phyloP scores from a whole-genome alignment of 169 alveolate species.

The Plasmodium reichenowi region DNA sequence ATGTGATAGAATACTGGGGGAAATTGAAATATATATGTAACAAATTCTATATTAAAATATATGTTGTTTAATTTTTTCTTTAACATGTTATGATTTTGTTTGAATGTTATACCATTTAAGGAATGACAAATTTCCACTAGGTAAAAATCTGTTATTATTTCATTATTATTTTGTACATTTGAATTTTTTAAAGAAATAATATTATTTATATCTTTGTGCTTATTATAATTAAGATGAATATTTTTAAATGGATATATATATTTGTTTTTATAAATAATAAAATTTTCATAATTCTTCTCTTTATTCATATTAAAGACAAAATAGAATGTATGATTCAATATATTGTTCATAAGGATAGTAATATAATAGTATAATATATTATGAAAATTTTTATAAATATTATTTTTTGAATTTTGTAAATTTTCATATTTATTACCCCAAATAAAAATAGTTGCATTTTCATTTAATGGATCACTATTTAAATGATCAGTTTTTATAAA shows the following conservation, averaged over 20 bases:
- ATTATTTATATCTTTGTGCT: neutral
- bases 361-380: constrained; percentile 41
- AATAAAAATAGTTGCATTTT: constrained; percentile 47
- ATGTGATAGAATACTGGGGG: constrained; percentile 67
- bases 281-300: constrained; percentile 17
- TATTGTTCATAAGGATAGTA: constrained; percentile 26
- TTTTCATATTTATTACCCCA: constrained; percentile 58
- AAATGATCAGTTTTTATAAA: constrained; percentile 73
- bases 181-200: neutral
- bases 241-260: constrained; percentile 47
- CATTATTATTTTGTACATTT: constrained; percentile 2
- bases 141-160: constrained; percentile 31
- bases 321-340: constrained; percentile 56
- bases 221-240: too few relatives aligned
- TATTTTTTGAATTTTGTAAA: constrained; percentile 4
- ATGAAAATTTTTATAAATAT: constrained; percentile 1
- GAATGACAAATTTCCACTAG: constrained; percentile 59
- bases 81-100: constrained; percentile 37
- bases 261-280: constrained; percentile 54
- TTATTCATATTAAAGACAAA: constrained; percentile 15
- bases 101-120: constrained; percentile 66
- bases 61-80: constrained; percentile 28
- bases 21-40: constrained; percentile 51
- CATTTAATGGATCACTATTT: constrained; percentile 74
- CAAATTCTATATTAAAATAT: constrained; percentile 71